These are phyloP conservation scores for Cryptococcus hybrid DNA, from an alignment of 1,284 basidiomycete genomes.

Conservation along the genomic window DNA sequence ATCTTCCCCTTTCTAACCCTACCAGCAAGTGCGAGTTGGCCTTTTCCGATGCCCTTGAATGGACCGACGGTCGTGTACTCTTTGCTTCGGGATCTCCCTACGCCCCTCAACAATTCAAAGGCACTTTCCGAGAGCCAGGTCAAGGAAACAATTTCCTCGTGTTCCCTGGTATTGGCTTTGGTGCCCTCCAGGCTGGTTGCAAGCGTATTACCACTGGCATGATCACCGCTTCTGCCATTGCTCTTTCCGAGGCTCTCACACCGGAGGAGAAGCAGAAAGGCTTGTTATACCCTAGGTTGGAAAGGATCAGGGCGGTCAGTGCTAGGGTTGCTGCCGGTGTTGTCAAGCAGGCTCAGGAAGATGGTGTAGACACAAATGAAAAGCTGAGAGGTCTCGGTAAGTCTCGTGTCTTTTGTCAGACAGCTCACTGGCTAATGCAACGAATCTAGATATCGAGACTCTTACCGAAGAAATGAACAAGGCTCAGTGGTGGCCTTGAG, in stretches of 20 bases:
- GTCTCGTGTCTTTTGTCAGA: background rate
- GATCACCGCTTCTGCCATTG: conserved; percentile 59
- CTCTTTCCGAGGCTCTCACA: conserved; percentile 73
- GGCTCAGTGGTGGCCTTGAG: conserved; percentile 32
- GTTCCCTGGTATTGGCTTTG: conserved; percentile 69
- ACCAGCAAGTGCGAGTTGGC: conserved; percentile 69
- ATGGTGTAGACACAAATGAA: conserved; percentile 49
- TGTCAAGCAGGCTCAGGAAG: conserved; percentile 72
- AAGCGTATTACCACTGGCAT: conserved; percentile 46
- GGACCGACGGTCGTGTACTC: conserved; percentile 61
- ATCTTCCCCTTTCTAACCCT: conserved; percentile 95
- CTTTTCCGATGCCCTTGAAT: conserved; percentile 77
- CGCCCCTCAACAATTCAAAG: conserved; percentile 60
- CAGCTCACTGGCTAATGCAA: background rate
- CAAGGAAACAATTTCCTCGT: conserved; percentile 61
- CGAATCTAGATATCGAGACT: conserved; percentile 18
- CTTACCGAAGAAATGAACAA: conserved; percentile 28
- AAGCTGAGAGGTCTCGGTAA: conserved; percentile 30
- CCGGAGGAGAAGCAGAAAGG: conserved; percentile 64
- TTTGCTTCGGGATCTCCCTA: conserved; percentile 93
- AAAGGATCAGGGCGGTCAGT: conserved; percentile 80
- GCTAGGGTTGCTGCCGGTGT: conserved; percentile 69
- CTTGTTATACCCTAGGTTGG: conserved; percentile 71
- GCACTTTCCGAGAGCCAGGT: conserved; percentile 69
- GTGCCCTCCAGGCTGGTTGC: conserved; percentile 62